Evolutionary conservation across 805 yeast genomes (phyloP), one percentile per base, ranked within the genome.

Genomic region (Lipomyces starkeyi): DNA sequence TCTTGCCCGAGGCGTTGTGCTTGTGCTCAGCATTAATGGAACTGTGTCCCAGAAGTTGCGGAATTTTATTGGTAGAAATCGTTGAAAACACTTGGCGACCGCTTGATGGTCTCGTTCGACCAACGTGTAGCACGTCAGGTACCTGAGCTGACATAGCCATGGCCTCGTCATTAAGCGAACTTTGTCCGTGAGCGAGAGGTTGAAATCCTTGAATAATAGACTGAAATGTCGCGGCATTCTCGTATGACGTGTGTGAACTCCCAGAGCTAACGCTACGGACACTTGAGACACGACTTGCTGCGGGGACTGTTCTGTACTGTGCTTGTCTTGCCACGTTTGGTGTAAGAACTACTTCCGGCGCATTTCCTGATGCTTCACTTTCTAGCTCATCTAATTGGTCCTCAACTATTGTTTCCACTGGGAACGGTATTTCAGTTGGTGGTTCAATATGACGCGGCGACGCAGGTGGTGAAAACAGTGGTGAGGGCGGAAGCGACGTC

Each of bases 31-130:
- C 32, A 29, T 29, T 29, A 29, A 29, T 29, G 22, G 34, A 13
- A 20, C 5, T 4, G 5, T 14, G 37, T 32, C 20, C 22, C 40
- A 27, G 6, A 55, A 13, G 25, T 5, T 29, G n/a, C 11, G 25
- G 22, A 17, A 3, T 32, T 20, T n/a, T 8, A 29, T 55, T 55
- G 25, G n/a, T 34, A 2, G 58, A 55, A 8, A 55, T n/a, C 13
- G 58, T 25, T 34, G 58, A 55, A 14, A 55, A 55, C 3, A 55
- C 58, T 13, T 20, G 58, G 13, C 58, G 58, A 13, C 58, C 58
- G 58, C 43, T 32, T n/a, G 58, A 53, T 22, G 56, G 22, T n/a
- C 49, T 43, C 2, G 11, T 43, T 43, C 49, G 13, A 2, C 49
- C 49, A 2, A 17, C 49, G 2, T 8, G 20, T 17, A n/a, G 9